Evolutionary conservation across 805 yeast species (phyloP), one percentile per base, ranked within the genome.

Genomic region (Saccharomycopsis malanga): DNA sequence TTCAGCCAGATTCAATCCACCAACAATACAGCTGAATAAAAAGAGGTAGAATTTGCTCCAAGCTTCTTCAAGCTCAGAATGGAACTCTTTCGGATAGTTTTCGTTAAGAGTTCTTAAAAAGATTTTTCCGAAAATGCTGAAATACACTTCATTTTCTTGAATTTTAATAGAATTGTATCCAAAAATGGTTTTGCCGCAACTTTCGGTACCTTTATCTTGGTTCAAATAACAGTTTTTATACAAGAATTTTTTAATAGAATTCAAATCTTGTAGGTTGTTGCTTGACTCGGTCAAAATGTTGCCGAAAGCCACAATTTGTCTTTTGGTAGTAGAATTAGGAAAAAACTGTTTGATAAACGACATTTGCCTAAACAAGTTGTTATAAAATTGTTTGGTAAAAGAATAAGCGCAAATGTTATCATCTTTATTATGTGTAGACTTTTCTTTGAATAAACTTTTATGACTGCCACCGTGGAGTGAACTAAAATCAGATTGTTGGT

Each of bases 21-120:
- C 54, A 23, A 48, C 54, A 34, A 51, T 45, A 36, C 51, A 51
- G 21, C 54, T 48, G 34, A 51, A 51, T 32, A 51, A 42, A 24
- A 45, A 48, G 24, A 39, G 35, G 32, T 51, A 51, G 34, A 44
- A 51, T 32, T 51, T 48, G 14, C 27, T 40, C 54, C 54, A 51
- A 23, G 44, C 37, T 5, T 34, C 40, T 29, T 48, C 44, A 21
- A 51, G 42, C 22, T 48, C 48, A 14, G 24, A n/a, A 34, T 30
- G 20, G 25, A 51, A 51, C 23, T 48, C 53, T 15, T 18, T 10
- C 3, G 52, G 54, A 36, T 37, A 44, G 36, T 51, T 51, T 39
- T 48, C 52, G 32, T 51, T 48, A 34, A 51, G 41, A 29, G 54
- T 51, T 32, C 50, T 38, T 9, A 51, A 39, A 35, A 51, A 48